Base-by-base conservation (phyloP, 2,329 filamentous ascomycete genomes). In the Cadophora luteo-olivacea region DNA sequence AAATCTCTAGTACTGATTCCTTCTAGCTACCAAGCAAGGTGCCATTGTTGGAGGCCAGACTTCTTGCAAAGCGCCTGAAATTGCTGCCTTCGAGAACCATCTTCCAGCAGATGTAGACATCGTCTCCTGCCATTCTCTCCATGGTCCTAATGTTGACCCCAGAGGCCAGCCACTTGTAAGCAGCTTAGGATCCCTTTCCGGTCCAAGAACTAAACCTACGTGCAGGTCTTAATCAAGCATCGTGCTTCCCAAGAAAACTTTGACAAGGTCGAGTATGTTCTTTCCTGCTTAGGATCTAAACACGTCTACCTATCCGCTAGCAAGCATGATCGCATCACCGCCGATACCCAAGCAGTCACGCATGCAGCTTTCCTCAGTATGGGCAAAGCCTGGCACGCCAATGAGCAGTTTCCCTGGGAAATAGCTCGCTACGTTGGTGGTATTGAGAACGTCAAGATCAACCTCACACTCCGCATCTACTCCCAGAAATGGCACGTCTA, bases 401-500 rank as follows among this genome's bases (percentile, higher is more conserved):
- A 97, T 79, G 88, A 91, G 68, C 93, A 99, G 79, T 99, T 98
- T 76, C 96, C 97, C 0, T 99, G 96, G 96, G 95, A 98, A 76
- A 89, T 95, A 58, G 89, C 90, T n/a, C 93, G 96, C 71, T 99
- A 98, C 80, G 89, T 97, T 4, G 96, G 96, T 68, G 97, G 96
- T 64, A 97, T 99, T 76, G 96, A 99, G 81, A 99, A 99, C 80
- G 95, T 98, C 76, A 99, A 99, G 83, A 97, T 98, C 83, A 99
- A 99, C 82, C 90, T 98, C 74, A 98, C 94, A 74, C 84, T 99
- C 73, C 94, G 96, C 75, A 98, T 99, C 82, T 99, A 98, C 83
- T 91, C 91, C 69, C 97, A 97, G 81, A 99, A 98, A 81, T 99
- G 97, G 97, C 97, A 99, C 83, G 96, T 99, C 68, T 99, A 99